Evolutionary conservation across 768 basidiomycete species (phyloP), one percentile per base, ranked within the genome.

Genomic region (Leccinum imitatum): DNA sequence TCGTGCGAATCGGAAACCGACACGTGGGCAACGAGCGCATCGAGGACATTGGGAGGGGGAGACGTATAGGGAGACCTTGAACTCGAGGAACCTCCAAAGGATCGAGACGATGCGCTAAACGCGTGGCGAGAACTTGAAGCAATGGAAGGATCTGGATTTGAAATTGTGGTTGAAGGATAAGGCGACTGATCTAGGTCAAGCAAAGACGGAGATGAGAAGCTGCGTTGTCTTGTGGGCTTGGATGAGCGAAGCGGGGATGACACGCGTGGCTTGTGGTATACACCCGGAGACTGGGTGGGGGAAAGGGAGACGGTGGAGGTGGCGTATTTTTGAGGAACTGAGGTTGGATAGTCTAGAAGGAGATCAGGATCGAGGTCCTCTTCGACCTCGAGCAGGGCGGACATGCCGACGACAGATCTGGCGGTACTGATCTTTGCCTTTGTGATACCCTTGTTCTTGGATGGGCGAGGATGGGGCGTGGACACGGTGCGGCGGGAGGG

Each of bases 311-410:
- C 25, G 56, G 66, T 62, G 13, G 44, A 64, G 14, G 39, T n/a
- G 4, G 58, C 53, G 31, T 70, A 65, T 54, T 57, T 72, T 14
- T 62, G 70, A 17, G 61, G 61, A 47, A 55, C 59, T 15, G 61
- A 55, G 0, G 57, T 53, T 37, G 67, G 58, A 10, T 56, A 50
- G 11, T 19, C 30, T 21, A 41, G 39, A 21, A 60, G 19, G 25
- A 13, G 23, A 8, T 72, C 73, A 23, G 59, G 51, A 53, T 77
- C 76, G 23, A 56, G 27, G 58, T 80, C 75, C 59, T 85, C 84
- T 54, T 85, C 82, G 59, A 82, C 82, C 63, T 84, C 83, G 15
- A 84, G 71, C 1, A 85, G 66, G 11, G 80, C 78, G 17, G 81
- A 69, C 84, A 85, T 85, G 57, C 78, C 81, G 65, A 78, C 72